These are phyloP conservation scores for Leersia perrieri DNA, from an alignment of 176 grass and related monocot genomes.

Conservation along the genomic window DNA sequence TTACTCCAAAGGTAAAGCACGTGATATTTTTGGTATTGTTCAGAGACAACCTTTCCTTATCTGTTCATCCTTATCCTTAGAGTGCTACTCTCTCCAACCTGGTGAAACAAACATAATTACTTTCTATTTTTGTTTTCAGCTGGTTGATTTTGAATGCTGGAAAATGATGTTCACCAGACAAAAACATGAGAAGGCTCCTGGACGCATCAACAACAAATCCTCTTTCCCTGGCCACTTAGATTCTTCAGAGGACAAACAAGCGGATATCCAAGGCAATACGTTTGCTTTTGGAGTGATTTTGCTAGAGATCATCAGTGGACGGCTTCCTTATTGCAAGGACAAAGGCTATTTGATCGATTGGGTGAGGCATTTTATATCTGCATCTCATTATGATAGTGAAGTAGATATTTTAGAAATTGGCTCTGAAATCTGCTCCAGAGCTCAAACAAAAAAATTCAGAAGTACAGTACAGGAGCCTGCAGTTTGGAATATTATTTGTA, in stretches of 20 bases:
- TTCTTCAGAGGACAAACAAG: constrained; percentile 53
- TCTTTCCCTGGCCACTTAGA: constrained; percentile 45
- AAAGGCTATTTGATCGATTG: constrained; percentile 76
- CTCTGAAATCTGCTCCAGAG: background rate
- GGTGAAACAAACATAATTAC: background rate
- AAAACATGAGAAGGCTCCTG: constrained; percentile 43
- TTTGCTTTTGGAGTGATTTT: constrained; percentile 84
- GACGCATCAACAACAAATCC: constrained; percentile 39
- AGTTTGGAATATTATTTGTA: background rate
- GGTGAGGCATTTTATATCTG: constrained; percentile 43
- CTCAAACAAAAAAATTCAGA: background rate
- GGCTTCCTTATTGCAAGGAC: constrained; percentile 89
- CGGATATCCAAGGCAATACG: constrained; percentile 69
- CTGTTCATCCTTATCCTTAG: background rate
- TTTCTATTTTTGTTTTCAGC: constrained; percentile 34
- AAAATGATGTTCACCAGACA: constrained; percentile 67
- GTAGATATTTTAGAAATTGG: background rate
- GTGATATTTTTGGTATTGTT: background rate
- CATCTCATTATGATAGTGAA: background rate
- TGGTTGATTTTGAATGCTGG: constrained; percentile 98
- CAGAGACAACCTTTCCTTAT: background rate
- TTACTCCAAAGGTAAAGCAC: constrained; percentile 67
- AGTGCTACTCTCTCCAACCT: background rate
- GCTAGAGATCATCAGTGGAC: constrained; percentile 93
- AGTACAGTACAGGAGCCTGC: background rate